Conservation (phyloP, 148 eudicot species). For the Rhododendron griersonianum region DNA sequence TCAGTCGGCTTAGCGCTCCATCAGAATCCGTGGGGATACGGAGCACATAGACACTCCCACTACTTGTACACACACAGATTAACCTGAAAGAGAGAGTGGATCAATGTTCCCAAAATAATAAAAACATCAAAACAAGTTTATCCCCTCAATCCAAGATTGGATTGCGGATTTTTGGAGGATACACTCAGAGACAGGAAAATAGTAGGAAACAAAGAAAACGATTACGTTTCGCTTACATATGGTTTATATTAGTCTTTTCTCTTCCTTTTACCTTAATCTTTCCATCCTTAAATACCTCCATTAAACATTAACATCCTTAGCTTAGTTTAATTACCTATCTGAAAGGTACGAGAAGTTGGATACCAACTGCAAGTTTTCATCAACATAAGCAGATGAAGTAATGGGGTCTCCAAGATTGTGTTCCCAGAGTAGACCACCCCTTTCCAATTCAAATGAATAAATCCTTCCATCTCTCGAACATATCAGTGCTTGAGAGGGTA, state of each 20-base stretch:
- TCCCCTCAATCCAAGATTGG: neutral
- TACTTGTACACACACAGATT: slow-evolving; percentile 68
- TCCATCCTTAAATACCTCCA: neutral
- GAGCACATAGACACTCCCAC: slow-evolving; percentile 59
- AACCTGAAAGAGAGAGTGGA: slow-evolving; percentile 35
- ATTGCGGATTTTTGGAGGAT: neutral
- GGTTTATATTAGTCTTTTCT: neutral
- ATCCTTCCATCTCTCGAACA: slow-evolving; percentile 80
- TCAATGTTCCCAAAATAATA: neutral
- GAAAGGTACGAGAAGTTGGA: slow-evolving; percentile 29
- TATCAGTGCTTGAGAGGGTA: slow-evolving; percentile 55
- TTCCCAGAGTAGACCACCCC: slow-evolving; percentile 64
- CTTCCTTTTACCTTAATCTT: neutral
- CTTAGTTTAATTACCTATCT: slow-evolving; percentile 39
- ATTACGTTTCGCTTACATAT: neutral
- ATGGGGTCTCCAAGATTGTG: slow-evolving; percentile 62
- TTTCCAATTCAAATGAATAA: slow-evolving; percentile 57
- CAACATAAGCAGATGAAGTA: slow-evolving; percentile 77
- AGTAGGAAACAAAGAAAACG: neutral
- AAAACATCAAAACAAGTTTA: neutral
- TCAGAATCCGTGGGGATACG: slow-evolving; percentile 11
- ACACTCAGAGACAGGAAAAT: neutral
- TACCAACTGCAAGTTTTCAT: slow-evolving; percentile 49
- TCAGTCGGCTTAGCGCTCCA: slow-evolving; percentile 7
- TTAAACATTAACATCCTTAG: neutral